Evolutionary conservation across 164 flowering plant species (phyloP).

Genomic region (Akebia trifoliata): DNA sequence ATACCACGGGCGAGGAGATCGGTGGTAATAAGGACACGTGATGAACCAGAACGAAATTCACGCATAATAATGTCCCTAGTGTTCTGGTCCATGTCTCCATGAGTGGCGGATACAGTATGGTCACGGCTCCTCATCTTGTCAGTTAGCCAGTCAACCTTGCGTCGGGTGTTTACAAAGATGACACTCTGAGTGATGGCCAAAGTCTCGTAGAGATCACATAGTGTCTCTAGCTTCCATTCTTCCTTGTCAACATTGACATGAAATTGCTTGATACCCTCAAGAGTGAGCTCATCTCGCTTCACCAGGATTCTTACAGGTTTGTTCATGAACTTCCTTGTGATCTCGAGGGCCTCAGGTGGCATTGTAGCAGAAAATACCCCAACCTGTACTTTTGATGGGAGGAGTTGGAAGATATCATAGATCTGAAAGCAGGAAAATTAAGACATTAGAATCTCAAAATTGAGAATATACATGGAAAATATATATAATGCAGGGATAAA

Average conservation of each 20-base stretch:
- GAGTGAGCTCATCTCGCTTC: slow-evolving; percentile 83
- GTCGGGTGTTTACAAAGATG: slow-evolving; percentile 82
- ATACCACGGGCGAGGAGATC: slow-evolving; percentile 88
- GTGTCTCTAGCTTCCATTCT: slow-evolving; percentile 82
- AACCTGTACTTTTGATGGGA: slow-evolving; percentile 72
- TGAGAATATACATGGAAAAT: not conserved
- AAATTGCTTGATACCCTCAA: slow-evolving; percentile 90
- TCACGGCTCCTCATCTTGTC: slow-evolving; percentile 87
- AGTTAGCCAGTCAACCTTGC: slow-evolving; percentile 92
- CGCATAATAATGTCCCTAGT: slow-evolving; percentile 86
- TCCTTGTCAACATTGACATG: slow-evolving; percentile 80
- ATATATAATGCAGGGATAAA: no score
- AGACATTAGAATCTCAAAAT: not conserved
- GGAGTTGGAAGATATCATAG: slow-evolving; percentile 77
- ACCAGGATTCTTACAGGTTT: slow-evolving; percentile 81
- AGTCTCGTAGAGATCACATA: slow-evolving; percentile 82
- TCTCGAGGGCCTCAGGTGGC: slow-evolving; percentile 89
- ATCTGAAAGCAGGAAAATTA: slow-evolving; percentile 37
- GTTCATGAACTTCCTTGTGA: slow-evolving; percentile 82
- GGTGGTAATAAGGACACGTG: slow-evolving; percentile 83
- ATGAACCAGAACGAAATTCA: slow-evolving; percentile 82
- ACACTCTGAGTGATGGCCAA: slow-evolving; percentile 88
- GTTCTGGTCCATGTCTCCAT: slow-evolving; percentile 90
- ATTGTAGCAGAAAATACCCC: slow-evolving; percentile 87
- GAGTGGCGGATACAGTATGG: slow-evolving; percentile 87